A percentile compares a stretch with the other conserved stretches of the same genome.
Evolutionary conservation across 139 green algal species (phyloP).

Genomic region (Picochlorum sp.): DNA sequence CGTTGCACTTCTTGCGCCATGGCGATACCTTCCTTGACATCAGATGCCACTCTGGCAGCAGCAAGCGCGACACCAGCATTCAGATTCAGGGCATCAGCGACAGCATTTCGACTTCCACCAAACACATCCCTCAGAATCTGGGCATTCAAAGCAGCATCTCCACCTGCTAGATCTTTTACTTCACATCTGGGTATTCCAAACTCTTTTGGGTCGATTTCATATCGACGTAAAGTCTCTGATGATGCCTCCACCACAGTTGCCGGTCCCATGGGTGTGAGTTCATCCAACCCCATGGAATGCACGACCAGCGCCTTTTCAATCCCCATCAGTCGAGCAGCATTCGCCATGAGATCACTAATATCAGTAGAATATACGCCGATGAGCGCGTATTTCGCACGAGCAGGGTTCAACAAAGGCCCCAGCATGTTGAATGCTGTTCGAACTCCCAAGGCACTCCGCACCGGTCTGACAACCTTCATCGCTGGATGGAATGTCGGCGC

Average conservation of each 20-base stretch:
- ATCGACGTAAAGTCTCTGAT: conserved; percentile 26
- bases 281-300: conserved; percentile 89
- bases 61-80: conserved; percentile 88
- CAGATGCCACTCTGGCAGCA: conserved; percentile 53
- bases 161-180: conserved; percentile 85
- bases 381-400: conserved; percentile 70
- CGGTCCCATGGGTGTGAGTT: conserved; percentile 91
- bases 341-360: conserved; percentile 76
- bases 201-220: conserved; percentile 64
- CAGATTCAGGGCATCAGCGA: conserved; percentile 88
- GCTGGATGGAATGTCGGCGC: conserved; percentile 75
- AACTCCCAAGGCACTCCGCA: conserved; percentile 33
- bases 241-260: conserved; percentile 86
- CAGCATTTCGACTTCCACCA: conserved; percentile 64
- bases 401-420: conserved; percentile 95
- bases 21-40: conserved; percentile 73
- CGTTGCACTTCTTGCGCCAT: conserved; percentile 61
- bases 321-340: conserved; percentile 65
- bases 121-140: conserved; percentile 84
- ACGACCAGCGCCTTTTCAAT: conserved; percentile 89
- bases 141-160: conserved; percentile 82
- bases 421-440: conserved; percentile 91
- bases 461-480: conserved; percentile 44
- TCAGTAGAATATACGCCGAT: conserved; percentile 80
- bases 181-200: conserved; percentile 83